Conservation (phyloP, 352 stramenopile species). For the Pythium phragmitis region DNA sequence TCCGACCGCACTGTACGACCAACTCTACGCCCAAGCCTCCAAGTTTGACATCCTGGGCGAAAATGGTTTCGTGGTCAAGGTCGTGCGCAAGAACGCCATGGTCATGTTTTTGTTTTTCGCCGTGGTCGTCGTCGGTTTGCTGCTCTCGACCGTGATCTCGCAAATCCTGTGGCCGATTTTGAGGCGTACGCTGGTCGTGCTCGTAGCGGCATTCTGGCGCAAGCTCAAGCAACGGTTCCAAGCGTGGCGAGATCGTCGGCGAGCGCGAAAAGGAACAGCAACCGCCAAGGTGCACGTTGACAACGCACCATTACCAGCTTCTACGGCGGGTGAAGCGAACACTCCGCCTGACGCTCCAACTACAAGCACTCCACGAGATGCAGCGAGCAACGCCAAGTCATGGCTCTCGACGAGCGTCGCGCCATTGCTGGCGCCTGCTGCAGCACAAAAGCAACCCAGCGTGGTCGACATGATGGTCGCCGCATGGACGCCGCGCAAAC, state of each 20-base stretch:
- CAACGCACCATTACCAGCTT: neutral
- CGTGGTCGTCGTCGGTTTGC: slow-evolving; percentile 43
- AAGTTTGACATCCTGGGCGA: slow-evolving; percentile 55
- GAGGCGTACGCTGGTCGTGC: slow-evolving; percentile 5
- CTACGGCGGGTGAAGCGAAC: no score
- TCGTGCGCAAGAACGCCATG: slow-evolving; percentile 73
- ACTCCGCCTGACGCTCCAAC: no score
- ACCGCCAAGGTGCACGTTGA: slow-evolving; percentile 13
- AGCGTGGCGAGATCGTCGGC: neutral
- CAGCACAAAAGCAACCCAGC: slow-evolving; percentile 2
- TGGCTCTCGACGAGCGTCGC: neutral
- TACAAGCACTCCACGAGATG: no score
- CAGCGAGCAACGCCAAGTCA: neutral
- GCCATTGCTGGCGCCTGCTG: neutral
- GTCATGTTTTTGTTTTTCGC: slow-evolving; percentile 69
- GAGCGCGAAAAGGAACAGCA: neutral
- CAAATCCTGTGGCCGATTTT: slow-evolving; percentile 40
- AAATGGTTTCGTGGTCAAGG: slow-evolving; percentile 61
- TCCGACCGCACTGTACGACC: slow-evolving; percentile 37
- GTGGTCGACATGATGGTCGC: slow-evolving; percentile 4
- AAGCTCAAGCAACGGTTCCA: slow-evolving; percentile 3
- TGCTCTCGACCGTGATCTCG: slow-evolving; percentile 58
- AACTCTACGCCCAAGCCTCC: slow-evolving; percentile 37
- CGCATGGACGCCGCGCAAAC: neutral
- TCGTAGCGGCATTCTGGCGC: neutral